Conservation (phyloP, 495 filamentous ascomycete species). For the Penicillium robsamsonii region DNA sequence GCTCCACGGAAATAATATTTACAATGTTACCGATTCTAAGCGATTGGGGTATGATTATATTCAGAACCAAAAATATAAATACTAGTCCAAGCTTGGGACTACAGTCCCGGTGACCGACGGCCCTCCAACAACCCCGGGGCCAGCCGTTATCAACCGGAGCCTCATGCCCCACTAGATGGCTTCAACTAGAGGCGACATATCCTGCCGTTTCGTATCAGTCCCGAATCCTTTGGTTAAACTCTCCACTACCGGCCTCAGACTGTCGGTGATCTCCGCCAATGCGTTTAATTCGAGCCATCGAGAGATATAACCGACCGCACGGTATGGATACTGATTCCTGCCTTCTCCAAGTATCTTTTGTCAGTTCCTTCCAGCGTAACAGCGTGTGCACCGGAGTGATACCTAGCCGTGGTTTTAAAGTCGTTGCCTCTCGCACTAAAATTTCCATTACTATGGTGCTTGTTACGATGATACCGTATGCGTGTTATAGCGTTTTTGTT, state of each 20-base stretch:
- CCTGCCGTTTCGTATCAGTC: background rate
- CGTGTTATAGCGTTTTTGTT: too few species aligned
- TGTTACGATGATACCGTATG: too few species aligned
- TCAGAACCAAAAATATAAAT: background rate
- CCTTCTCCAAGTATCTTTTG: background rate
- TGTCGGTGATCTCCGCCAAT: slow-evolving; percentile 6
- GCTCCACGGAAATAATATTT: background rate
- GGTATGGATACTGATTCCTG: background rate
- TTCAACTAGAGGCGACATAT: background rate
- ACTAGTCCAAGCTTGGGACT: background rate
- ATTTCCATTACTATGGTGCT: too few species aligned
- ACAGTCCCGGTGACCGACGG: slow-evolving; percentile 2
- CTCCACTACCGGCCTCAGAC: background rate
- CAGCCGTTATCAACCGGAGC: background rate
- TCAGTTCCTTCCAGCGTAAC: background rate
- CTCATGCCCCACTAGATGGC: background rate
- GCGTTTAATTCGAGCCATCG: slow-evolving; percentile 5
- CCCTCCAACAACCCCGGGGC: background rate
- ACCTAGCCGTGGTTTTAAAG: too few species aligned
- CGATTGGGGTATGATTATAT: background rate
- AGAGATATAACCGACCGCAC: background rate
- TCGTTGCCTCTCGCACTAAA: too few species aligned
- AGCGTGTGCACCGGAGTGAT: background rate
- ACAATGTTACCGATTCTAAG: background rate
- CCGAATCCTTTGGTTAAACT: background rate